These are phyloP conservation scores for Plasmodium chabaudi DNA, from an alignment of 169 alveolate genomes.

Conservation along the genomic window DNA sequence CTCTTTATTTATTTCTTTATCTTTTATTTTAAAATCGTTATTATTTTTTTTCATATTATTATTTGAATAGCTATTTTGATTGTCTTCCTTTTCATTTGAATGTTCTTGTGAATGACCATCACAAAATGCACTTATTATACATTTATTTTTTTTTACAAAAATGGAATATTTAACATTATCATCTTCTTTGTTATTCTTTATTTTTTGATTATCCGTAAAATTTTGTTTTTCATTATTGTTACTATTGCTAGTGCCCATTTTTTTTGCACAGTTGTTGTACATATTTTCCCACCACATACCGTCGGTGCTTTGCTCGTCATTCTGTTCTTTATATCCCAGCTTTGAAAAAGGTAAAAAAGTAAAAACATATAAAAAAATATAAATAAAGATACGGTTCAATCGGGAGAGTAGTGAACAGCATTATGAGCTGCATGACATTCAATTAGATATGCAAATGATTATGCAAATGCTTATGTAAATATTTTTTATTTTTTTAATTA, in stretches of 20 bases:
- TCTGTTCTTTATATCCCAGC: slow-evolving; percentile 63
- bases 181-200: neutral
- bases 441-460: neutral
- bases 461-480: neutral
- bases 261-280: slow-evolving; percentile 66
- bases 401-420: too few species aligned
- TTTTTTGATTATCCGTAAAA: neutral
- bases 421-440: too few species aligned
- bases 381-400: too few species aligned
- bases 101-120: neutral
- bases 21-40: neutral
- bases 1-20: slow-evolving; percentile 10
- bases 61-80: neutral
- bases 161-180: slow-evolving; percentile 15
- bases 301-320: slow-evolving; percentile 9
- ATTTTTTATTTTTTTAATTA: slow-evolving; percentile 21
- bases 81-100: neutral
- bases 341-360: too few species aligned
- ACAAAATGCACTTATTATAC: slow-evolving; percentile 9
- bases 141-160: slow-evolving; percentile 30
- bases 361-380: too few species aligned
- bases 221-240: neutral
- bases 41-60: neutral
- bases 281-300: slow-evolving; percentile 72
- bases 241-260: neutral